A percentile compares a stretch with the other conserved stretches of the same genome.
phyloP scores from a whole-genome alignment of 2,329 filamentous ascomycete genomes.

The Phaeoacremonium minimum region DNA sequence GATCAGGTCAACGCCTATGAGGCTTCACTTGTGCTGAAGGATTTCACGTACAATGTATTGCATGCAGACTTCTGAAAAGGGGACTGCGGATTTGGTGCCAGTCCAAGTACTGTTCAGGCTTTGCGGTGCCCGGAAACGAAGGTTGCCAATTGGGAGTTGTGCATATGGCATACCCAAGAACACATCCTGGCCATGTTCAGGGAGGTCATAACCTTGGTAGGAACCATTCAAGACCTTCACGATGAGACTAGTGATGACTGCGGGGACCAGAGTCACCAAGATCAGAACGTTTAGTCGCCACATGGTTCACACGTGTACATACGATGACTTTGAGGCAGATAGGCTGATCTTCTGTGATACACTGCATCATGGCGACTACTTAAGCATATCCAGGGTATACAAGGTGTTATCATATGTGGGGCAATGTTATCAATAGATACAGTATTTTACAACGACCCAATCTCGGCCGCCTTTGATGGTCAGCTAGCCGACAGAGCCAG shows the following conservation, averaged over 20 bases:
- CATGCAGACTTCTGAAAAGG: background rate
- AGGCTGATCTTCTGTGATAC: background rate
- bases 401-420: background rate
- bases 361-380: no score
- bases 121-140: conserved; percentile 5
- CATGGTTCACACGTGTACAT: background rate
- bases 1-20: background rate
- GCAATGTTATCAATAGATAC: background rate
- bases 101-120: conserved; percentile 35
- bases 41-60: background rate
- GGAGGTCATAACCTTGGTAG: background rate
- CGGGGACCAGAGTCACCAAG: background rate
- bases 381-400: background rate
- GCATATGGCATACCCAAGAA: conserved; percentile 4
- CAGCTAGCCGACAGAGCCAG: background rate
- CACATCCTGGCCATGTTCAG: background rate
- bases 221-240: background rate
- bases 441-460: no score
- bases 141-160: conserved; percentile 3
- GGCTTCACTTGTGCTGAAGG: no score
- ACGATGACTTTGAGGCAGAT: background rate
- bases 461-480: background rate
- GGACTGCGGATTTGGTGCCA: conserved; percentile 12
- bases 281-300: background rate
- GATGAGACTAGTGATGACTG: background rate